These are phyloP conservation scores for Acanthochlamys bracteata DNA, from an alignment of 106 monocot genomes.

Conservation along the genomic window DNA sequence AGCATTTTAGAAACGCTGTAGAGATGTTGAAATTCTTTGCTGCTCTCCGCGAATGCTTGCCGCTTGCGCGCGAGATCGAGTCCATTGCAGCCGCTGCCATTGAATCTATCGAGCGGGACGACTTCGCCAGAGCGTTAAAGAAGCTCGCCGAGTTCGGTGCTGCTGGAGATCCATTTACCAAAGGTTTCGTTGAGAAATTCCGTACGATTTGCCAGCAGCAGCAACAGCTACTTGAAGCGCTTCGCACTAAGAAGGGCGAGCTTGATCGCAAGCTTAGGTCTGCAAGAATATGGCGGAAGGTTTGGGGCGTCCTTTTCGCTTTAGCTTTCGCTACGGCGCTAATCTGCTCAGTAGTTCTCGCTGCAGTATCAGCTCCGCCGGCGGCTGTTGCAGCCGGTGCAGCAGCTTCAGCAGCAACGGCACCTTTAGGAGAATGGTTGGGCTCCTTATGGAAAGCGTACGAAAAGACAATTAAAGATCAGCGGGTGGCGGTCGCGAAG, in stretches of 20 bases:
- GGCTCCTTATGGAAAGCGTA: slow-evolving; percentile 39
- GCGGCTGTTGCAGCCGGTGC: slow-evolving; percentile 13
- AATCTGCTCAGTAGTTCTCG: slow-evolving; percentile 7
- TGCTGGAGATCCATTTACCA: slow-evolving; percentile 34
- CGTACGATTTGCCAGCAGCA: slow-evolving; percentile 37
- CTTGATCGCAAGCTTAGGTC: neutral
- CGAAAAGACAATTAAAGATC: slow-evolving; percentile 23
- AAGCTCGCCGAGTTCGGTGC: slow-evolving; percentile 29
- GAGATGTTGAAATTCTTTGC: slow-evolving; percentile 44
- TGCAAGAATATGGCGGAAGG: neutral
- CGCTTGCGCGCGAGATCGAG: slow-evolving; percentile 28
- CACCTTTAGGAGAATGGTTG: slow-evolving; percentile 51
- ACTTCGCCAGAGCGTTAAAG: slow-evolving; percentile 16
- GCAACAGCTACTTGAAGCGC: slow-evolving; percentile 16
- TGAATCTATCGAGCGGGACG: slow-evolving; percentile 15
- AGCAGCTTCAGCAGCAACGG: slow-evolving; percentile 25
- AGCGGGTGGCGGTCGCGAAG: slow-evolving; percentile 30
- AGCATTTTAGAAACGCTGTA: slow-evolving; percentile 45
- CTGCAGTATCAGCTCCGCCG: slow-evolving; percentile 1
- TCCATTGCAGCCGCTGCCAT: slow-evolving; percentile 24
- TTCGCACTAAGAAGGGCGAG: slow-evolving; percentile 8
- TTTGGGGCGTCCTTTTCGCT: slow-evolving; percentile 1
- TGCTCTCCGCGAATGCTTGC: slow-evolving; percentile 34
- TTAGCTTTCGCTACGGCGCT: neutral
- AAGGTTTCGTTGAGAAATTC: slow-evolving; percentile 36